Evolutionary conservation across 1,284 basidiomycete genomes (phyloP), one percentile per base, ranked within the genome.

Genomic region (Ceratobasidium theobromae): DNA sequence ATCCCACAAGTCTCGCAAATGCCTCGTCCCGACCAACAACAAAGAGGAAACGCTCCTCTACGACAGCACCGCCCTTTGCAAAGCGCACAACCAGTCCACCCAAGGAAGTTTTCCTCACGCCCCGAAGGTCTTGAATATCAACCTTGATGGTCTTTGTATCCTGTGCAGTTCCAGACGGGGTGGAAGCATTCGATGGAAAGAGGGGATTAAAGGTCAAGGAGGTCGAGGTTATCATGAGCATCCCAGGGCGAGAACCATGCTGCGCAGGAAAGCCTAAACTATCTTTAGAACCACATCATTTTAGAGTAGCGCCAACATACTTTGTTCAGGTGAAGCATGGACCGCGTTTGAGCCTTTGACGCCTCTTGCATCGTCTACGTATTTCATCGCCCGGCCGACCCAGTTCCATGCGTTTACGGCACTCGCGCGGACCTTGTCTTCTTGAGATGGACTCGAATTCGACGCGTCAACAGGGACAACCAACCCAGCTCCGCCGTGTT

Each of bases 1-100:
- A 76, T 14, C 84, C 83, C n/a, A 87, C 78, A n/a, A 88, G 78
- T 58, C 84, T 76, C 41, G 84, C 84, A 73, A 88, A 88, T 16
- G 88, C 73, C 57, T 88, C 86, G 73, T 88, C 85, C 9, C 86
- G 81, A 8, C 77, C 79, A 25, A 81, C 82, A 48, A 88, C 79
- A 82, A 84, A 86, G 23, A 76, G 69, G 72, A 88, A 87, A 70
- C 76, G 82, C 65, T 83, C 85, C 57, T 82, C 80, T 58, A 64
- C 35, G 1, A 64, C 30, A 6, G 40, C 49, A 16, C 33, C 27
- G 12, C 58, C 58, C 11, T 41, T 35, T 18, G 35, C 48, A 28
- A 40, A 64, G 11, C 58, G 58, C 33, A 64, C 32, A 4, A 52
- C 14, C 23, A 64, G 23, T 28, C 58, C 58, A 27, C 43, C 32